phyloP scores from a whole-genome alignment of 371 early-diverging fungal species.

The Lichtheimia corymbifera region DNA sequence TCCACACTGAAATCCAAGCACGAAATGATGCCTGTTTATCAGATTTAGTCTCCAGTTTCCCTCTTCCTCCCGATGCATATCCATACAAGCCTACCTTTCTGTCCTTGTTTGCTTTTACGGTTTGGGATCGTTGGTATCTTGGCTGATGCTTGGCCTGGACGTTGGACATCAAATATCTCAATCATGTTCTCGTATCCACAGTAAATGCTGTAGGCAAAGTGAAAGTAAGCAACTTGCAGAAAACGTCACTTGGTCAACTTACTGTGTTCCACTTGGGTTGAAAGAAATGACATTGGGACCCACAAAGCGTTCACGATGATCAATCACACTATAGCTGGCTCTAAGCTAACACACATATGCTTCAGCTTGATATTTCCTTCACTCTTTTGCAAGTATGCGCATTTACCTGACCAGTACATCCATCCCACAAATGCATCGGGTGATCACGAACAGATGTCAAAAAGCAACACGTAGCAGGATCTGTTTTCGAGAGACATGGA shows the following conservation, averaged over 20 bases:
- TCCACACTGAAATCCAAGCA: conserved; percentile 69
- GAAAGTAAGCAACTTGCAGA: not conserved
- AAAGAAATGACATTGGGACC: conserved; percentile 66
- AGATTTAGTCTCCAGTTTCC: too few relatives aligned
- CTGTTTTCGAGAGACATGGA: conserved; percentile 19
- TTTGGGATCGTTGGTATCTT: conserved; percentile 59
- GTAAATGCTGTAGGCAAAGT: conserved; percentile 53
- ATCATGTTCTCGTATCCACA: conserved; percentile 72
- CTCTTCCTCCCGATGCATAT: too few relatives aligned
- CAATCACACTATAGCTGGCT: conserved; percentile 61
- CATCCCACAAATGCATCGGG: conserved; percentile 74
- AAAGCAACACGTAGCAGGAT: conserved; percentile 68
- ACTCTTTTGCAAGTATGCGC: not conserved
- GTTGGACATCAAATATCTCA: conserved; percentile 64
- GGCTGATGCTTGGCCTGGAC: conserved; percentile 48
- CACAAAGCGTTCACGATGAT: conserved; percentile 66
- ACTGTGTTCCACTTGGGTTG: conserved; percentile 70
- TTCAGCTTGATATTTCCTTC: not conserved
- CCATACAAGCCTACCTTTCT: conserved; percentile 48
- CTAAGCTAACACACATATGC: conserved; percentile 32
- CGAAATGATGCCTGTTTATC: conserved; percentile 51
- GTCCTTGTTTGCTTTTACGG: conserved; percentile 63
- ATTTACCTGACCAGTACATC: conserved; percentile 56
- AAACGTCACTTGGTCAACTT: conserved; percentile 11
- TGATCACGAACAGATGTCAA: conserved; percentile 67